Evolutionary conservation across 2,329 filamentous ascomycete genomes (phyloP).

Genomic region (Ascochyta clinopodiicola): DNA sequence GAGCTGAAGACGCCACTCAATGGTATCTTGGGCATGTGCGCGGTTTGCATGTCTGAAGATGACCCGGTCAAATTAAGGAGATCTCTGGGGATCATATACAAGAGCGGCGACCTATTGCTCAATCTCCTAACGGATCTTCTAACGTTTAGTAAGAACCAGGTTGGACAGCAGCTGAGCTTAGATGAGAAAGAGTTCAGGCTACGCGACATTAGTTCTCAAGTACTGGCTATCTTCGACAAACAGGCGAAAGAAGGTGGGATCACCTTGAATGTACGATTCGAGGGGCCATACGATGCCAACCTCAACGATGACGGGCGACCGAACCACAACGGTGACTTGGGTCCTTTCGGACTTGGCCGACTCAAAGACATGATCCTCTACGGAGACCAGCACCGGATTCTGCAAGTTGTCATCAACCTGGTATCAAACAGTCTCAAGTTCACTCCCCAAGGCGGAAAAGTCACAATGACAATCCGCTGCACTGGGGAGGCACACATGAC

Average conservation of each 20-base stretch:
- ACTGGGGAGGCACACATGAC: constrained; percentile 62
- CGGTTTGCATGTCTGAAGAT: constrained; percentile 90
- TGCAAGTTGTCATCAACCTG: constrained; percentile 93
- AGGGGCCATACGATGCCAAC: constrained; percentile 57
- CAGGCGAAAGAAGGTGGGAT: constrained; percentile 83
- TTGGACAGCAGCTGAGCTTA: constrained; percentile 80
- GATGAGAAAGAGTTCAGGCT: constrained; percentile 87
- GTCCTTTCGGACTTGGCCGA: constrained; percentile 69
- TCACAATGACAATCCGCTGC: constrained; percentile 78
- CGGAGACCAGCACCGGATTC: constrained; percentile 89
- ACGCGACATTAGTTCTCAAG: constrained; percentile 82
- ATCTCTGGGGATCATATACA: constrained; percentile 86
- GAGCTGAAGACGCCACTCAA: constrained; percentile 94
- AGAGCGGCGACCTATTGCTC: constrained; percentile 81
- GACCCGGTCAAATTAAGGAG: constrained; percentile 79
- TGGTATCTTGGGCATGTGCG: constrained; percentile 92
- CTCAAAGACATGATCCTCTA: constrained; percentile 86
- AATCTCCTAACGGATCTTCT: constrained; percentile 88
- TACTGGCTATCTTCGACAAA: constrained; percentile 86
- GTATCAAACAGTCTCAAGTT: constrained; percentile 94
- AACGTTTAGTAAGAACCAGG: constrained; percentile 94
- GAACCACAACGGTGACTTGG: constrained; percentile 62
- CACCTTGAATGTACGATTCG: constrained; percentile 73
- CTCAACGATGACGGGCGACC: constrained; percentile 46
- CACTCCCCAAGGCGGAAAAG: constrained; percentile 76